Percentiles rank a stretch among this genome's conserved stretches.
phyloP scores from a whole-genome alignment of 2,329 filamentous ascomycete genomes.

The Cladorrhinum sp. region DNA sequence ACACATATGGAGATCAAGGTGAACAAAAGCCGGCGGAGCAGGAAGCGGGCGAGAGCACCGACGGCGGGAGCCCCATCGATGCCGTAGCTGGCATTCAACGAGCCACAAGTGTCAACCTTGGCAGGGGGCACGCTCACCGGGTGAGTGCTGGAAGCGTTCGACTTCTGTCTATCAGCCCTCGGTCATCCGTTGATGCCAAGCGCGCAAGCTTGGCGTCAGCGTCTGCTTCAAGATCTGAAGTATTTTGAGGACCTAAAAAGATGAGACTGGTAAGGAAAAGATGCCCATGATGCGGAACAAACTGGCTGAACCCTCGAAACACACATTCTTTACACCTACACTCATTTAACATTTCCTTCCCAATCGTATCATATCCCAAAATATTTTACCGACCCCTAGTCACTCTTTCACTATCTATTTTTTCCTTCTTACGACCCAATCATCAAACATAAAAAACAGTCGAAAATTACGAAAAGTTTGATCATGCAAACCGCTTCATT shows the following conservation, averaged over 20 bases:
- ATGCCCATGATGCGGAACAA: constrained; percentile 1
- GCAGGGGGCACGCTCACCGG: constrained; percentile 63
- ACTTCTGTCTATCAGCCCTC: constrained; percentile 64
- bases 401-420: constrained; percentile 30
- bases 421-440: constrained; percentile 17
- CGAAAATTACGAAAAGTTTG: constrained; percentile 19
- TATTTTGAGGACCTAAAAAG: constrained; percentile 2
- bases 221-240: constrained; percentile 10
- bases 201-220: constrained; percentile 29
- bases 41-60: constrained; percentile 18
- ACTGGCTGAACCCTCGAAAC: constrained; percentile 21
- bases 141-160: constrained; percentile 77
- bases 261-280: not conserved
- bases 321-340: constrained; percentile 11
- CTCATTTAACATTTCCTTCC: constrained; percentile 26
- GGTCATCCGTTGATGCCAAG: constrained; percentile 51
- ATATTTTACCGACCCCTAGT: constrained; percentile 15
- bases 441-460: constrained; percentile 8
- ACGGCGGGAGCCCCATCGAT: constrained; percentile 25
- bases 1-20: constrained; percentile 39
- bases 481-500: not conserved
- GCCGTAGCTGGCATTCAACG: constrained; percentile 50
- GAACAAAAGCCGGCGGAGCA: constrained; percentile 22
- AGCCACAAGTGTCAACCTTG: constrained; percentile 68
- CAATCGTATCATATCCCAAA: constrained; percentile 10